Evolutionary conservation across 2,329 filamentous ascomycete genomes (phyloP), one percentile per base, ranked within the genome.

Genomic region (Pseudogymnoascus verrucosus): DNA sequence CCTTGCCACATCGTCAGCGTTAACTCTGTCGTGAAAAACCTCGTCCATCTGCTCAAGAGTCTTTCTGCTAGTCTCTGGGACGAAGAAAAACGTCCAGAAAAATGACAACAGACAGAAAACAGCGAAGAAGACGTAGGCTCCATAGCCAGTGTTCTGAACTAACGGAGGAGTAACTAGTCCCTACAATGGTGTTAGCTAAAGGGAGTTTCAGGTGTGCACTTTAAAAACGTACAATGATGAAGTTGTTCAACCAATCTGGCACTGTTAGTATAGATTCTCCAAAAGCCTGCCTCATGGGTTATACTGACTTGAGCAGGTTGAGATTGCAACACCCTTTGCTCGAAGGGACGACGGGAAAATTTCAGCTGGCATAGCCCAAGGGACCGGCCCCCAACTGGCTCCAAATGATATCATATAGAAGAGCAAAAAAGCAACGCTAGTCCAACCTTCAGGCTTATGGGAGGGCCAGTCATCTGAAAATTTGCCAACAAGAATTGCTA

Each of bases 291-390:
- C 39, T 19, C 2, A 40, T n/a, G 39, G n/a, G 39, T 19, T 40
- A 16, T 19, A 40, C 39, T 40, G 39, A 40, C 39, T 87, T 5
- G 80, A 81, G 64, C 80, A 84, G 0, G 85, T 88, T 0, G 84
- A 84, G 2, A 88, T 76, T 1, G 85, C 85, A 0, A 87, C 84
- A 40, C 87, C 88, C 71, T 89, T 89, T 2, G 86, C 85, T 5
- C 86, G 78, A 0, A 84, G 74, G 0, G 78, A 79, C 0, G 80
- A 81, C 0, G 84, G 84, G 44, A 88, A 89, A 14, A 90, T 84
- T 65, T 91, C 84, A 34, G 79, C 77, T 0, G 80, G 77, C 63
- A 79, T 72, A 0, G 74, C 75, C 76, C 75, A 77, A 5, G 73
- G 64, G 21, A 63, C 39, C 40, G 62, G 63, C 10, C 67, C 63